Base-by-base conservation (phyloP, 1,284 basidiomycete genomes). In the Exobasidium cylindrosporum region DNA sequence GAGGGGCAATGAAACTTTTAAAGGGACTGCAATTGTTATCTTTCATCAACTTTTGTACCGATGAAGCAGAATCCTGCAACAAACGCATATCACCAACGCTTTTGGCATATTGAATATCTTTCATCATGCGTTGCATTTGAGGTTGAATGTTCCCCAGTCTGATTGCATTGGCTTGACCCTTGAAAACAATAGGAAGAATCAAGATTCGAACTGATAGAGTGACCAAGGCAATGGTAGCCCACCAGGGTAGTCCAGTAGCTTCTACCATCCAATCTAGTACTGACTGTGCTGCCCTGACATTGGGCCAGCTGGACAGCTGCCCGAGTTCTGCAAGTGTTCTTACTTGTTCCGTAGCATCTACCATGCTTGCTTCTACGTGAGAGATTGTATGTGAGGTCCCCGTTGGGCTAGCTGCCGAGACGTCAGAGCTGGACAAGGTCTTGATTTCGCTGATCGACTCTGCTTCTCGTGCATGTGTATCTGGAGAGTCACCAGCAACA, bases 181-280 rank as follows among this genome's bases (percentile, higher is more conserved):
- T 82, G 62, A 94, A 81, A 30, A 87, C 83, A 70, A 92, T 83
- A 1, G 91, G 91, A 58, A 93, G 81, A 50, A 93, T 83, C 32
- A 85, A 67, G 4, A 86, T 62, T 40, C 91, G 89, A 81, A 91
- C 87, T 69, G 86, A 79, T 11, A 90, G 70, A 23, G 89, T 88
- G 52, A 88, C 86, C 4, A 84, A 82, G 32, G 91, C 82, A 80
- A 97, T 92, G 31, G 79, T 73, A 31, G 75, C 68, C 74, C 75
- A 80, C 81, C 81, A 82, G 5, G 77, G 76, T 3, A 80, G 63
- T n/a, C 79, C 77, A 87, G 88, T 88, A 46, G 84, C 81, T 59
- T 89, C 87, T 68, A 92, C 87, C 54, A 92, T 80, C 45, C 87
- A 76, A 73, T 95, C 91, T 62, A 93, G 83, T 7, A 83, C 74